Base-by-base conservation (phyloP, 305 asterid species). In the Petunia hybrid region DNA sequence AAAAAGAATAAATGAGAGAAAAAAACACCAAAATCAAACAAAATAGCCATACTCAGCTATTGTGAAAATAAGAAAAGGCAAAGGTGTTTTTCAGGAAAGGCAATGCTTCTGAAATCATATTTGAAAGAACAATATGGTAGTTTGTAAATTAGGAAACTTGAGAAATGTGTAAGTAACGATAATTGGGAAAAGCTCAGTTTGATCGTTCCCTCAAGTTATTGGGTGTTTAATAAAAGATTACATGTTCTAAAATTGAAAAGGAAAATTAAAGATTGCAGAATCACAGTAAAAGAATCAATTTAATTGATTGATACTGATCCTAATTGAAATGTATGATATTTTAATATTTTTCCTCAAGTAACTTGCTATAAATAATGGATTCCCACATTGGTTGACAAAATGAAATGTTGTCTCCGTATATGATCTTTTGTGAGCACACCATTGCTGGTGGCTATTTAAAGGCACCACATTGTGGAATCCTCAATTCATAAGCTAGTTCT, bases 401-500 rank as follows among this genome's bases (percentile, higher is more conserved):
- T 6, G 63, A 63, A 7, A 13, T 6, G 0, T 7, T 73, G 62
- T 48, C 62, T 57, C 78, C 78, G 35, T 71, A 48, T 73, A 48
- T 35, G 62, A 16, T 73, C 63, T 35, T 22, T 22, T 0, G 31
- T 22, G 31, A 22, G 31, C 31, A 22, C 31, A 22, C 31, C 31
- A 22, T 22, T 22, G 31, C 31, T 22, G 31, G 31, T 22, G 0
- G 31, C 31, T 22, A 1, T 22, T 22, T 22, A 22, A 22, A 22
- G 31, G 31, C 0, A 22, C 31, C 31, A 22, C 31, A 22, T 22
- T 22, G 31, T 48, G 63, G 35, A n/a, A 73, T 73, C 63, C 45
- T 73, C 63, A 70, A 9, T 36, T 70, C 77, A 73, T 48, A 45
- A 48, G 6, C 31, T 73, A 73, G 46, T 36, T 36, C 12, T 41